Evolutionary conservation across 495 filamentous ascomycete species (phyloP), one percentile per base, ranked within the genome.

Genomic region (Staphylotrichum tortipilum): DNA sequence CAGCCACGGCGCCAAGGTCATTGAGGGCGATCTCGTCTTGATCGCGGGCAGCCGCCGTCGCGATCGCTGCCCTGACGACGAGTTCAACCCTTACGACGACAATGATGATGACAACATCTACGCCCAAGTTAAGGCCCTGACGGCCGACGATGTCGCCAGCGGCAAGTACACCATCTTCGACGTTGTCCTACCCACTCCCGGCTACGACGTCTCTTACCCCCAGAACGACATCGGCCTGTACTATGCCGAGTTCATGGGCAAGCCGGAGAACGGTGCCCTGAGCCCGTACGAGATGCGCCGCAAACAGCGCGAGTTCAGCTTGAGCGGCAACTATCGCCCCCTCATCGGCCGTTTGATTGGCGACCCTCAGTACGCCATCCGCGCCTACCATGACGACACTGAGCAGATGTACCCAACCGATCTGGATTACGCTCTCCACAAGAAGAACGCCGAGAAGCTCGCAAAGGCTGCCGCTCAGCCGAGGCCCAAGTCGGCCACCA

Each of bases 121-220:
- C 60, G 74, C 79, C 11, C 85, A 85, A 17, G 89, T 87, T n/a
- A 81, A 88, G 11, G 68, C 80, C 8, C 61, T 98, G 11, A 83
- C 82, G 1, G 77, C 79, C 23, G 81, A 83, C 29, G 94, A 98
- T 62, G 83, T 81, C n/a, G 78, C 72, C 30, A 87, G 80, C 56
- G 86, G 86, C 9, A 79, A 82, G 48, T 95, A 85, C 63, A 78
- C 71, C 24, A 85, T 97, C 55, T 90, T 85, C 58, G 92, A 98
- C 59, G 61, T 98, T 47, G 91, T 98, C n/a, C 75, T 98, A 3
- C 89, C 92, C n/a, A 82, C 84, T 11, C 91, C 94, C 5, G 92
- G 92, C 26, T 97, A 78, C 66, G 90, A 95, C 55, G 78, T 96
- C 26, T 63, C 84, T 7, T 98, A 97, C 60, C 92, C 92, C 2